Percentiles rank a stretch among this genome's conserved stretches.
Conservation (phyloP, 306 rosid species). For the Acacia crassicarpa region DNA sequence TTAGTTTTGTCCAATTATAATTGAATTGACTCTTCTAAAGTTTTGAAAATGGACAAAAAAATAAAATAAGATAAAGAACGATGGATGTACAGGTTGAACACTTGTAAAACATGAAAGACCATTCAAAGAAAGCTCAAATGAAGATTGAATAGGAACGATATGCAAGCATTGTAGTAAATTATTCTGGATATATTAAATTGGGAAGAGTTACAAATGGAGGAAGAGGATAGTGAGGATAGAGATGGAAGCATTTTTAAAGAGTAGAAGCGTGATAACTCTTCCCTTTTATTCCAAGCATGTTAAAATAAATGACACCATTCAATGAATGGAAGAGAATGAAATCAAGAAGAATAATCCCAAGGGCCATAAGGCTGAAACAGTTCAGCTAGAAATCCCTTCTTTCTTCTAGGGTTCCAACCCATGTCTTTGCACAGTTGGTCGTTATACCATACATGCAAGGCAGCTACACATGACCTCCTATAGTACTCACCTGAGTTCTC, state of each 20-base stretch:
- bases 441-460: constrained; percentile 52
- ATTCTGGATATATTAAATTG: not conserved
- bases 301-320: not conserved
- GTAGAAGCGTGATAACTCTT: not conserved
- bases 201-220: not conserved
- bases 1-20: not conserved
- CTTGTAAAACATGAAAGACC: not conserved
- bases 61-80: not conserved
- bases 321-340: not conserved
- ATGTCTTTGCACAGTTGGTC: constrained; percentile 76
- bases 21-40: not conserved
- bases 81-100: not conserved
- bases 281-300: not conserved
- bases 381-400: constrained; percentile 60
- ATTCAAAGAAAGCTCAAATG: not conserved
- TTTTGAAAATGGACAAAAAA: not conserved
- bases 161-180: not conserved
- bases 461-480: constrained; percentile 50
- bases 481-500: constrained; percentile 41
- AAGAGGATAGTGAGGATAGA: not conserved
- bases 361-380: constrained; percentile 69
- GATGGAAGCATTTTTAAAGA: not conserved
- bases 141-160: not conserved
- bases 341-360: constrained; percentile 41
- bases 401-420: constrained; percentile 65